Evolutionary conservation across 768 basidiomycete species (phyloP), one percentile per base, ranked within the genome.

Genomic region (Pleurotus citrinopileatus): DNA sequence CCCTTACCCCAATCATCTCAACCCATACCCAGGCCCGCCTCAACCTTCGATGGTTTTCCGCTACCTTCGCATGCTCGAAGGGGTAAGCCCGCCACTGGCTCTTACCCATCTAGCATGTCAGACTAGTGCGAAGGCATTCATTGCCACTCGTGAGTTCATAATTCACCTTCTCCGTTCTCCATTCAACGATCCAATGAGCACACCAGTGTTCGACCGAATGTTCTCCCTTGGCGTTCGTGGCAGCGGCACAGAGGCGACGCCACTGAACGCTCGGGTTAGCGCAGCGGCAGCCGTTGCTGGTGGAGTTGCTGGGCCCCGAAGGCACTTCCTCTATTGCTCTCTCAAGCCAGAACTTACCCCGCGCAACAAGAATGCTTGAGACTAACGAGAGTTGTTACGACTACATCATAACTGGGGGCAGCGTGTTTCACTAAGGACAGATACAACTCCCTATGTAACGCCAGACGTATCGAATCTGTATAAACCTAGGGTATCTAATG

Each of bases 41-140:
- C 91, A 92, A 71, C 91, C 92, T 1, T 91, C 89, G 27, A 93
- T 95, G 87, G 89, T 94, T 20, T 94, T 87, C 65, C 89, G 95
- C 25, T 96, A 94, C 71, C 80, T 96, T 29, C 83, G 94, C 42
- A 88, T 87, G 68, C 77, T 98, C 9, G 94, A 98, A 68, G 92
- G 91, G 19, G 83, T 94, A 57, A 94, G 89, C 60, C 94, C 94
- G 2, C 90, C 93, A 5, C 74, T 98, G 36, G 80, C 87, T 6
- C 80, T 97, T 37, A 89, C 88, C 0, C 92, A 95, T 60, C 86
- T 94, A 26, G 78, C 82, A 15, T 98, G 94, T 68, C 94, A 97
- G 65, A 86, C 82, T 7, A 89, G 87, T 46, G 94, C 94, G 4
- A 94, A 92, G 62, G 85, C 89, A 1, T 98, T 94, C 65, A 84